These are phyloP conservation scores for Magnaporthiopsis rhizophila DNA, from an alignment of 2,329 filamentous ascomycete species.

Conservation along the genomic window DNA sequence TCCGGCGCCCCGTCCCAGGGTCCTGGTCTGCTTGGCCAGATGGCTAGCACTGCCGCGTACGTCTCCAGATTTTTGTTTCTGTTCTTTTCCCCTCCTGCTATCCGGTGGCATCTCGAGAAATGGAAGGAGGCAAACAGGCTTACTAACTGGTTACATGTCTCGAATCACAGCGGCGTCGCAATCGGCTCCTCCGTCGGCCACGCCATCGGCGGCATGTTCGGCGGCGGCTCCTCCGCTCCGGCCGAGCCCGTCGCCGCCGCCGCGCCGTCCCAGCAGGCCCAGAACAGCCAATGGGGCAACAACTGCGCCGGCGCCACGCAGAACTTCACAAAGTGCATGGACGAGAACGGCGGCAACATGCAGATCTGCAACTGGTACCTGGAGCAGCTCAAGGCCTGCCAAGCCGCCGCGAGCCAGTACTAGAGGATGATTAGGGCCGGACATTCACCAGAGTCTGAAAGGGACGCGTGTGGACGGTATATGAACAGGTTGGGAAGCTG, in stretches of 20 bases:
- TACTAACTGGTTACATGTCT: too few relatives aligned
- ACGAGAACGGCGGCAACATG: constrained; percentile 89
- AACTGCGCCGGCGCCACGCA: constrained; percentile 75
- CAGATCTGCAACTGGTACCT: constrained; percentile 97
- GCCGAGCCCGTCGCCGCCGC: constrained; percentile 37
- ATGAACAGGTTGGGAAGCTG: background rate
- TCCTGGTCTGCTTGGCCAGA: constrained; percentile 87
- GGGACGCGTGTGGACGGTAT: too few relatives aligned
- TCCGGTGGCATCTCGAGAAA: too few relatives aligned
- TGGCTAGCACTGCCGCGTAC: constrained; percentile 96
- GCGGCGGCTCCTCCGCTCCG: constrained; percentile 57
- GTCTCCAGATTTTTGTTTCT: constrained; percentile 27
- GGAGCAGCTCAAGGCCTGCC: constrained; percentile 90
- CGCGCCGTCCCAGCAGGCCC: constrained; percentile 41
- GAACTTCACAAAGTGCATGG: constrained; percentile 92
- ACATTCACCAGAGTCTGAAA: too few relatives aligned
- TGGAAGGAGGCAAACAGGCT: too few relatives aligned
- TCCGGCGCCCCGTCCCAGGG: constrained; percentile 52
- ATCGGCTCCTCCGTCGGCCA: constrained; percentile 94
- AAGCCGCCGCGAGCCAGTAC: constrained; percentile 66
- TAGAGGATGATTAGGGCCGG: constrained; percentile 27
- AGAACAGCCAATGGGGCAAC: constrained; percentile 47
- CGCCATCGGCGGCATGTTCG: constrained; percentile 83
- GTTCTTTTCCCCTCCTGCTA: background rate
- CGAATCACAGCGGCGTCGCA: constrained; percentile 70